Evolutionary conservation across 306 rosid species (phyloP), one percentile per base, ranked within the genome.

Genomic region (Medicago lupulina): DNA sequence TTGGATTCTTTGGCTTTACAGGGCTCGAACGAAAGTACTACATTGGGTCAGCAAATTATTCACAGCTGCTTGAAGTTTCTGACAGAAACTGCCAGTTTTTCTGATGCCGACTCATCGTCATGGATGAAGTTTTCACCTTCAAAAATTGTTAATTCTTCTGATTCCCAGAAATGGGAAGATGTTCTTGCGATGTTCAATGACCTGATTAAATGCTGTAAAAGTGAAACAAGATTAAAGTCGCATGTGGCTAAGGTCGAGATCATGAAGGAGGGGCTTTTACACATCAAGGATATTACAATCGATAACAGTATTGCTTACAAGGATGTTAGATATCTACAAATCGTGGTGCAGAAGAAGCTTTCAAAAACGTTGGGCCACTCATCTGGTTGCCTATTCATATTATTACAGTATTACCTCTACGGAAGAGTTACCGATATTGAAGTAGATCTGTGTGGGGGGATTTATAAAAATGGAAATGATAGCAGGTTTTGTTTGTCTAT

Each of bases 241-340:
- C 85, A 81, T 47, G 82, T 85, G 76, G 67, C 73, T 17, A 95
- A 92, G 90, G 87, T 89, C 34, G 89, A 86, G 82, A 71, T 81
- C 70, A 90, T 90, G 97, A 95, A 84, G 83, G 97, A 92, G 67
- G 99, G 97, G 36, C 85, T 92, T 44, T 71, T 89, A 18, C 97
- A 95, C 47, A 92, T 95, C 67, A 92, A 74, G 84, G 97, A 92
- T 64, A 85, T 95, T 53, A 65, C 82, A 57, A 77, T 85, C 60
- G 97, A 89, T 76, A 81, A 76, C 53, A 84, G 76, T 49, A 79
- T 92, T 66, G 96, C 97, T 64, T 86, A 85, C 84, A 95, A 85
- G 76, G 97, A 90, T 80, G 86, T 79, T 21, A 72, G 81, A 60
- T 92, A 84, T 77, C 97, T 89, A 80, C 92, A 92, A 84, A 76